phyloP scores from a whole-genome alignment of 2,329 filamentous ascomycete genomes.

The Byssoonygena ceratinophila region DNA sequence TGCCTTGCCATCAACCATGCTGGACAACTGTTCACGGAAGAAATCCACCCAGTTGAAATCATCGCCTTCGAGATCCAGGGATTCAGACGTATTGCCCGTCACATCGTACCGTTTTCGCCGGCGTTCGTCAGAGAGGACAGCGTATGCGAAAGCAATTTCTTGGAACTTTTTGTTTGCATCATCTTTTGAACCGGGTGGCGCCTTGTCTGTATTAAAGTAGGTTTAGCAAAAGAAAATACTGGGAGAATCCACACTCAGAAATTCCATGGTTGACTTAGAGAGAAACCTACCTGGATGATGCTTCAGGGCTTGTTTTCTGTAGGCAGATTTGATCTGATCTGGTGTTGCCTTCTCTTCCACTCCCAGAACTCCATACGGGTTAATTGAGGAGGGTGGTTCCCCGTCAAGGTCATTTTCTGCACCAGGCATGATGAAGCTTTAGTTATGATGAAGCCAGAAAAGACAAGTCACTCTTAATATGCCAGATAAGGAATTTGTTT shows the following conservation, averaged over 20 bases:
- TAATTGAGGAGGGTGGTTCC: constrained; percentile 56
- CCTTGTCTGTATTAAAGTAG: constrained; percentile 78
- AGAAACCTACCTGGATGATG: constrained; percentile 62
- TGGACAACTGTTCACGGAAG: constrained; percentile 72
- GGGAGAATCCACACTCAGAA: no score
- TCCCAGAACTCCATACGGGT: constrained; percentile 70
- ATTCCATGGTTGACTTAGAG: no score
- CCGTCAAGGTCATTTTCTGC: constrained; percentile 44
- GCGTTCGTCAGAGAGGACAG: constrained; percentile 71
- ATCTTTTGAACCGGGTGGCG: constrained; percentile 53
- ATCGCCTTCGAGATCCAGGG: constrained; percentile 55
- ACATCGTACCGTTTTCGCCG: constrained; percentile 78
- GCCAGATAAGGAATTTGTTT: neutral
- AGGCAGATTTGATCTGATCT: constrained; percentile 77
- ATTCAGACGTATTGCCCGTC: constrained; percentile 81
- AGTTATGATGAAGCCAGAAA: neutral
- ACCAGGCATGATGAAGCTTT: constrained; percentile 11
- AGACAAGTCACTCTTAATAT: neutral
- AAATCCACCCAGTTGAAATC: constrained; percentile 87
- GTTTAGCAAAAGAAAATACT: no score
- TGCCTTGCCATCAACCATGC: constrained; percentile 60
- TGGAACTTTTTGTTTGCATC: constrained; percentile 75
- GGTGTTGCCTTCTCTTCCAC: constrained; percentile 60
- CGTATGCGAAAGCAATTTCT: constrained; percentile 84
- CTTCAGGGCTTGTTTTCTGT: constrained; percentile 79